Conservation (phyloP, 1,284 basidiomycete genomes). For the Sporisorium iseilematis-ciliati region DNA sequence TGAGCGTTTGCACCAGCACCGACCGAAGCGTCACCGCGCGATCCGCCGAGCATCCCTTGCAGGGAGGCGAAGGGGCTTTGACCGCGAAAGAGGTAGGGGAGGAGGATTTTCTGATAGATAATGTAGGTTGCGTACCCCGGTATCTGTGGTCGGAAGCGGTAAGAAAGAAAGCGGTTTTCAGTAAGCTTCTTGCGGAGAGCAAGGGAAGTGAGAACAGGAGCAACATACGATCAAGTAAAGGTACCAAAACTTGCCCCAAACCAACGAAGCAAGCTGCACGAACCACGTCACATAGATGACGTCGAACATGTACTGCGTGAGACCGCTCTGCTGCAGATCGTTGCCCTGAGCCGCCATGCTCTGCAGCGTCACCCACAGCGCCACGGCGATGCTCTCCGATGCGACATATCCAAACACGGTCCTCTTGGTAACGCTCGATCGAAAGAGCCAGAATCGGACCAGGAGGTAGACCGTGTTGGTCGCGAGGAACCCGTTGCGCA, state of each 20-base stretch:
- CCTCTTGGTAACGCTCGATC: constrained; percentile 29
- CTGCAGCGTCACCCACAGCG: constrained; percentile 59
- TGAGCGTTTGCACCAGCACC: constrained; percentile 20
- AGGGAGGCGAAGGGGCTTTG: constrained; percentile 48
- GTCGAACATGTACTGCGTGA: constrained; percentile 71
- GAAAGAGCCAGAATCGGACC: constrained; percentile 51
- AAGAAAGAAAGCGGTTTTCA: too few relatives aligned
- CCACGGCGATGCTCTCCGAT: constrained; percentile 64
- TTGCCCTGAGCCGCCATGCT: constrained; percentile 67
- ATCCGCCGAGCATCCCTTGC: constrained; percentile 16
- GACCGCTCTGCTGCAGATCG: constrained; percentile 64
- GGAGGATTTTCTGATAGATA: constrained; percentile 59
- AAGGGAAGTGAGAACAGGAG: neutral
- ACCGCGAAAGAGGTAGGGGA: constrained; percentile 62
- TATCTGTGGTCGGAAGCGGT: constrained; percentile 57
- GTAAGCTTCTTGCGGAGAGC: neutral
- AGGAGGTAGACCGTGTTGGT: constrained; percentile 61
- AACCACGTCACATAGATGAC: constrained; percentile 71
- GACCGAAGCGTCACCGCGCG: constrained; percentile 3
- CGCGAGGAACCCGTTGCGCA: constrained; percentile 62
- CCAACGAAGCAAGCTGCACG: constrained; percentile 65
- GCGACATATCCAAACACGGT: constrained; percentile 51
- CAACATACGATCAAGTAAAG: constrained; percentile 65
- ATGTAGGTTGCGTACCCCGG: constrained; percentile 68
- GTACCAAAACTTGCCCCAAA: constrained; percentile 67